A percentile compares a stretch with the other conserved stretches of the same genome.
These are phyloP conservation scores for Cyclotella choctawhatcheeana DNA, from an alignment of 108 stramenopile genomes.

Conservation along the genomic window DNA sequence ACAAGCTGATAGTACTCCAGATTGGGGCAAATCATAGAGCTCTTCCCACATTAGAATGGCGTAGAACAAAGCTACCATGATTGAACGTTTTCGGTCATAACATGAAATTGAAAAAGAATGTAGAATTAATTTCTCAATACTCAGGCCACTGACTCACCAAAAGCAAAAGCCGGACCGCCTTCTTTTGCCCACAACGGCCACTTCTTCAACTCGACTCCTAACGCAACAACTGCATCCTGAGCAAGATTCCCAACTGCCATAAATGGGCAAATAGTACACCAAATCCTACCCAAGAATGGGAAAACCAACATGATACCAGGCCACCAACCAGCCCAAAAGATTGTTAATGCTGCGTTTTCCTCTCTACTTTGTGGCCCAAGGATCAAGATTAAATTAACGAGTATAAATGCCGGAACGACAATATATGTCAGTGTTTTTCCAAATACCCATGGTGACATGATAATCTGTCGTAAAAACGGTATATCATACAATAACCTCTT, in stretches of 20 bases:
- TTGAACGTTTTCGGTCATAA: no score
- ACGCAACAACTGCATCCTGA: constrained; percentile 26
- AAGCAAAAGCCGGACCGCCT: constrained; percentile 40
- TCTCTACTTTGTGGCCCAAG: constrained; percentile 47
- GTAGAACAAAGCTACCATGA: constrained; percentile 33
- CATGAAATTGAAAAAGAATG: no score
- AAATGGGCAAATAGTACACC: constrained; percentile 53
- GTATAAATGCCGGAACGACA: constrained; percentile 29
- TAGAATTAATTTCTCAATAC: no score
- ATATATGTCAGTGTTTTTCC: constrained; percentile 36
- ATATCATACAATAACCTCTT: constrained; percentile 33
- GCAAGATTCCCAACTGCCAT: constrained; percentile 45
- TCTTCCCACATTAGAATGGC: constrained; percentile 52
- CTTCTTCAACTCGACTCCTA: constrained; percentile 45
- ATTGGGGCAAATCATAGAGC: constrained; percentile 44
- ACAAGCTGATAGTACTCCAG: constrained; percentile 27
- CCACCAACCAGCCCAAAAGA: constrained; percentile 60
- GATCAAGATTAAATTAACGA: constrained; percentile 18
- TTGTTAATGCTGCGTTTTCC: constrained; percentile 41
- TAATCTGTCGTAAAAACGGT: constrained; percentile 31
- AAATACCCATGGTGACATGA: constrained; percentile 46
- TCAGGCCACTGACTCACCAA: constrained; percentile 14
- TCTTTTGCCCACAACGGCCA: constrained; percentile 46
- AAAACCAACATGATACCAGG: constrained; percentile 48
- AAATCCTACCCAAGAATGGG: constrained; percentile 46